Conservation (phyloP, 345 rosid species). For the Kernera saxatilis region DNA sequence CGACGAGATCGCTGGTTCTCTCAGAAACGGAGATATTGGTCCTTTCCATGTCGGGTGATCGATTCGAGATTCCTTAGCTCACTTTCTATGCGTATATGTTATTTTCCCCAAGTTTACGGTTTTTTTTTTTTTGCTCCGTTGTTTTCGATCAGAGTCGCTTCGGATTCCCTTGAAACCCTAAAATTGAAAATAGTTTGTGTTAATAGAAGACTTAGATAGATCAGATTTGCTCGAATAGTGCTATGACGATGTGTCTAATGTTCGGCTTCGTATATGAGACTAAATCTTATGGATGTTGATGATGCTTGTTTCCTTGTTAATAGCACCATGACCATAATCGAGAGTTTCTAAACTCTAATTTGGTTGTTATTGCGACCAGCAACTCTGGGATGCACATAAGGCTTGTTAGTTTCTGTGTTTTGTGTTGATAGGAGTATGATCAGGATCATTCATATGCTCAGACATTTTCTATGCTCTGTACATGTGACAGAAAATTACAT, state of each 20-base stretch:
- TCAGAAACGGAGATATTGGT: slow-evolving; percentile 81
- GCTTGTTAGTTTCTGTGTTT: not conserved
- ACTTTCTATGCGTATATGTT: not conserved
- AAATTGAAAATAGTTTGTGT: not conserved
- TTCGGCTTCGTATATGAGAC: not conserved
- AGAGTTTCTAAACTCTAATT: not conserved
- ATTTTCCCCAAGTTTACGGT: not conserved
- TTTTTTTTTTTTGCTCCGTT: not conserved
- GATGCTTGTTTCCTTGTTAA: slow-evolving; percentile 11
- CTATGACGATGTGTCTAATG: not conserved
- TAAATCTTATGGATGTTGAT: not conserved
- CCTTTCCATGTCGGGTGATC: slow-evolving; percentile 73
- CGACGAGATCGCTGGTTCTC: slow-evolving; percentile 71
- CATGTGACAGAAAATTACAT: not conserved
- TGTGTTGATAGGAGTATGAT: not conserved
- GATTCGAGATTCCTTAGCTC: not conserved
- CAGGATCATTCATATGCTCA: not conserved
- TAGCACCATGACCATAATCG: not conserved
- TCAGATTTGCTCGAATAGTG: not conserved
- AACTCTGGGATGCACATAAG: not conserved
- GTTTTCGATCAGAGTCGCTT: slow-evolving; percentile 5
- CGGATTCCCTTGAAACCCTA: not conserved
- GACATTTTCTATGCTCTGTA: not conserved
- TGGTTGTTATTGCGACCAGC: not conserved
- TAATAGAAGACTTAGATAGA: not conserved